A percentile compares a stretch with the other conserved stretches of the same genome.
phyloP scores from a whole-genome alignment of 257 asterid species.

The Oldenlandia corymbosa region DNA sequence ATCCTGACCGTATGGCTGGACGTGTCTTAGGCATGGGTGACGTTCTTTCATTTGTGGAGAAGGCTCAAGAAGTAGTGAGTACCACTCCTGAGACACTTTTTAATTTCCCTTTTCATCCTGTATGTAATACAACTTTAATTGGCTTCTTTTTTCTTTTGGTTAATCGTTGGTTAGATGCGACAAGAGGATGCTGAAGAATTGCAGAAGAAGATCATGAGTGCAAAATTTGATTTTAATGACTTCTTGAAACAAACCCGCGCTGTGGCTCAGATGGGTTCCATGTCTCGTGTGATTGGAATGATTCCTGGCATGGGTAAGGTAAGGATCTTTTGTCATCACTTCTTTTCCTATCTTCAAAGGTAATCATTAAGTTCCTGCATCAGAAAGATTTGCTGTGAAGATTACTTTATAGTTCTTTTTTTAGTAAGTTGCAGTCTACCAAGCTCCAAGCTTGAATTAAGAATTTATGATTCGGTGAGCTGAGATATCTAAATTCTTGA shows the following conservation, averaged over 20 bases:
- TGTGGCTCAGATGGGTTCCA: conserved; percentile 91
- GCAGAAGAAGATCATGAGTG: conserved; percentile 96
- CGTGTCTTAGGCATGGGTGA: conserved; percentile 99
- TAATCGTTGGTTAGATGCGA: conserved; percentile 56
- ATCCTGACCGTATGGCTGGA: conserved; percentile 98
- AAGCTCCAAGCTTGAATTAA: neutral
- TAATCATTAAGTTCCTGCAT: no score
- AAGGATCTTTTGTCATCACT: conserved; percentile 15
- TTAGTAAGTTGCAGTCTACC: neutral
- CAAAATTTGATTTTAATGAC: conserved; percentile 93
- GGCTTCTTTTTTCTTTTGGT: neutral
- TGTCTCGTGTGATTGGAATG: conserved; percentile 98
- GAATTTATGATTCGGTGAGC: neutral
- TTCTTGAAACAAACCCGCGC: conserved; percentile 95
- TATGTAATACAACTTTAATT: conserved; percentile 8
- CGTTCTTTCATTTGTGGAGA: conserved; percentile 94
- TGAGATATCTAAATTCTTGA: neutral
- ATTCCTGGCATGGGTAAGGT: conserved; percentile 99
- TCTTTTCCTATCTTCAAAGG: neutral
- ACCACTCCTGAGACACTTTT: conserved; percentile 11
- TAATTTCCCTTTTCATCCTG: neutral
- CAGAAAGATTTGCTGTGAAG: neutral
- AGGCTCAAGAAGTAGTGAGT: conserved; percentile 98
- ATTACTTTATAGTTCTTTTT: neutral
- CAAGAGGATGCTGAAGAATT: conserved; percentile 98